These are phyloP conservation scores for Xerocomus tenax DNA, from an alignment of 1,284 basidiomycete genomes.

Conservation along the genomic window DNA sequence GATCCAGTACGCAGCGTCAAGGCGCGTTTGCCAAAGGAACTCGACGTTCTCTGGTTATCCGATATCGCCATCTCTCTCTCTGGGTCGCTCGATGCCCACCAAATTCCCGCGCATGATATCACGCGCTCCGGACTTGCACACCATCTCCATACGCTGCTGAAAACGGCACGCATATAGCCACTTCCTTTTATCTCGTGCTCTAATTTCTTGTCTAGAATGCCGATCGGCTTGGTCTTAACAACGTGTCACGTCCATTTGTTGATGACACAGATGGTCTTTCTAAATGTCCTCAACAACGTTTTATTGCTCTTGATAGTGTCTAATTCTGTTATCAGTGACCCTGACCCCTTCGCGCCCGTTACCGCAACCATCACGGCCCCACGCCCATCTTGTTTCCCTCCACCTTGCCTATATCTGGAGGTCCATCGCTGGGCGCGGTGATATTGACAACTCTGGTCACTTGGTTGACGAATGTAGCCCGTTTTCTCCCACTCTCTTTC, in stretches of 20 bases:
- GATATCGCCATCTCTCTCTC: conserved; percentile 47
- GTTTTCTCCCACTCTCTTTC: conserved; percentile 42
- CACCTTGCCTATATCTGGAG: conserved; percentile 49
- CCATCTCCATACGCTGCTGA: conserved; percentile 46
- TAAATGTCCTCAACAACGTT: conserved; percentile 31
- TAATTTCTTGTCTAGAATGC: conserved; percentile 43
- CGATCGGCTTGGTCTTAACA: conserved; percentile 45
- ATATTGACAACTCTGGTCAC: conserved; percentile 6
- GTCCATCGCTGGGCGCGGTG: conserved; percentile 19
- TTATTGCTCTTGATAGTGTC: neutral
- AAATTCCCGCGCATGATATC: conserved; percentile 36
- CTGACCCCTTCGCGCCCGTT: conserved; percentile 39
- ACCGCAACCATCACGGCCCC: conserved; percentile 28
- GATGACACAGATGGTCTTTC: conserved; percentile 38
- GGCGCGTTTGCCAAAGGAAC: conserved; percentile 37
- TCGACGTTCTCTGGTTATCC: conserved; percentile 47
- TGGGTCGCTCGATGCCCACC: conserved; percentile 41
- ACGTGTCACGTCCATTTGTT: conserved; percentile 44
- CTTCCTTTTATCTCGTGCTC: conserved; percentile 2
- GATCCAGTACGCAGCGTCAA: conserved; percentile 27
- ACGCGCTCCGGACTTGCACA: conserved; percentile 42
- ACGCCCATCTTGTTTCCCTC: conserved; percentile 40
- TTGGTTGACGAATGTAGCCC: conserved; percentile 27
- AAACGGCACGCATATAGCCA: conserved; percentile 34
- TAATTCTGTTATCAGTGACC: conserved; percentile 34